A percentile compares a stretch with the other conserved stretches of the same genome.
These are phyloP conservation scores for Lecanicillium sp. DNA, from an alignment of 2,329 filamentous ascomycete species.

Conservation along the genomic window DNA sequence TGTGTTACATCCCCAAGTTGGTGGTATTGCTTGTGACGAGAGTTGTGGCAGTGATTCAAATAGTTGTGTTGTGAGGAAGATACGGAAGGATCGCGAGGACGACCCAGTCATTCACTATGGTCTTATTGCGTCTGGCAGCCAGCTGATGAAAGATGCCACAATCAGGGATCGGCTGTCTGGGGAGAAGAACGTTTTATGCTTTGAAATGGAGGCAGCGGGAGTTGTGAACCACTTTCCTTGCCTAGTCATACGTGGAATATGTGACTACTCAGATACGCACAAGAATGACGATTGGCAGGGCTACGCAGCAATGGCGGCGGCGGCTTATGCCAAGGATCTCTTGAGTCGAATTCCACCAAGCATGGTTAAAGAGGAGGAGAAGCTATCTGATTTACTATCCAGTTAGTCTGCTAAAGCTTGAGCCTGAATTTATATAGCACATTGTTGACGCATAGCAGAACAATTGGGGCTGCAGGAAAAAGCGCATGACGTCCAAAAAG, in stretches of 20 bases:
- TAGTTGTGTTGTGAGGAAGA: too few relatives aligned
- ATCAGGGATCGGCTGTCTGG: slow-evolving; percentile 20
- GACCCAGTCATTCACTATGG: slow-evolving; percentile 14
- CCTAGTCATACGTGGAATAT: slow-evolving; percentile 30
- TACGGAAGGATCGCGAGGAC: too few relatives aligned
- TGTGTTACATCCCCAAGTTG: too few relatives aligned
- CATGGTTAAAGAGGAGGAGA: background rate
- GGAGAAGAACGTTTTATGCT: slow-evolving; percentile 13
- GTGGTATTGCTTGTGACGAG: too few relatives aligned
- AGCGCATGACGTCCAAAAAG: too few relatives aligned
- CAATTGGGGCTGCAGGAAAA: too few relatives aligned
- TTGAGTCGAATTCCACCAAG: background rate
- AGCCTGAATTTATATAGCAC: too few relatives aligned
- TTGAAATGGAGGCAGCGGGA: slow-evolving; percentile 25
- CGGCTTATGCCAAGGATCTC: slow-evolving; percentile 18
- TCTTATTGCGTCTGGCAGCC: slow-evolving; percentile 23
- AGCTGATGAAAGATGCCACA: slow-evolving; percentile 26
- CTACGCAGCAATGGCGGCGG: slow-evolving; percentile 27
- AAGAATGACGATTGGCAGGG: slow-evolving; percentile 29
- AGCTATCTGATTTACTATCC: background rate
- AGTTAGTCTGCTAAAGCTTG: background rate
- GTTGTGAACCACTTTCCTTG: slow-evolving; percentile 22
- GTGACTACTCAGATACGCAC: slow-evolving; percentile 31
- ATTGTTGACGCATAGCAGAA: too few relatives aligned
- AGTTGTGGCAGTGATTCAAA: too few relatives aligned